Evolutionary conservation across 176 grass and related monocot genomes (phyloP).

Genomic region (Saccharum spontaneum): DNA sequence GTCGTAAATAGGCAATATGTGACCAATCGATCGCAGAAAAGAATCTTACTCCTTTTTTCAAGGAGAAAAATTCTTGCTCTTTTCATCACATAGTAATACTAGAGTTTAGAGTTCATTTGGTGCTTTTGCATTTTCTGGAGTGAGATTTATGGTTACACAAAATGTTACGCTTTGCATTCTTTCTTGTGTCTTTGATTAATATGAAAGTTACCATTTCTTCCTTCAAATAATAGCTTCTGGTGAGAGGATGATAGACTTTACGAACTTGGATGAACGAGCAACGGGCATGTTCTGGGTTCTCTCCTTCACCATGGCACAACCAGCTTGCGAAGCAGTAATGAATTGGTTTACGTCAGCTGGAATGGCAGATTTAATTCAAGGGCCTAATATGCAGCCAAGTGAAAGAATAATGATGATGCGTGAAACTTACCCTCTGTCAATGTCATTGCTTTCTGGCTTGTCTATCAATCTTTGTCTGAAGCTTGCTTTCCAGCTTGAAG

Average conservation of each 20-base stretch:
- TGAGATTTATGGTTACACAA: conserved; percentile 29
- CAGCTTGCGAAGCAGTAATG: conserved; percentile 93
- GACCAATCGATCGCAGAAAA: conserved; percentile 6
- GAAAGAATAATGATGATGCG: conserved; percentile 85
- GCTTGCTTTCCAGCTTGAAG: conserved; percentile 94
- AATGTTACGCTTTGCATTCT: not conserved
- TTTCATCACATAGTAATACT: not conserved
- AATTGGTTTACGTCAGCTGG: conserved; percentile 90
- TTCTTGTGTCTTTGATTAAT: conserved; percentile 19
- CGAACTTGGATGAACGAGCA: conserved; percentile 83
- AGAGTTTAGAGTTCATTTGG: conserved; percentile 8
- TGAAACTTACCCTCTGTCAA: conserved; percentile 89
- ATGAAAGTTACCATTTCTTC: conserved; percentile 5
- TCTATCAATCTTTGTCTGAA: conserved; percentile 97
- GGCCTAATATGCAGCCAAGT: conserved; percentile 74
- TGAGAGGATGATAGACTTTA: conserved; percentile 93
- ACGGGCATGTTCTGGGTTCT: conserved; percentile 99
- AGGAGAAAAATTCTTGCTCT: not conserved
- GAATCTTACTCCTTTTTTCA: not conserved
- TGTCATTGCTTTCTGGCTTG: conserved; percentile 91
- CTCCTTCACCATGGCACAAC: conserved; percentile 94
- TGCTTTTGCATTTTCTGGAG: conserved; percentile 15
- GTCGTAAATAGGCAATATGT: not conserved
- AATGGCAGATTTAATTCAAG: conserved; percentile 76
- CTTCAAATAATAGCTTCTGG: conserved; percentile 57